Percentiles rank a stretch among this genome's conserved stretches.
These are phyloP conservation scores for Apophysomyces elegans DNA, from an alignment of 371 early-diverging fungal genomes.

Conservation along the genomic window DNA sequence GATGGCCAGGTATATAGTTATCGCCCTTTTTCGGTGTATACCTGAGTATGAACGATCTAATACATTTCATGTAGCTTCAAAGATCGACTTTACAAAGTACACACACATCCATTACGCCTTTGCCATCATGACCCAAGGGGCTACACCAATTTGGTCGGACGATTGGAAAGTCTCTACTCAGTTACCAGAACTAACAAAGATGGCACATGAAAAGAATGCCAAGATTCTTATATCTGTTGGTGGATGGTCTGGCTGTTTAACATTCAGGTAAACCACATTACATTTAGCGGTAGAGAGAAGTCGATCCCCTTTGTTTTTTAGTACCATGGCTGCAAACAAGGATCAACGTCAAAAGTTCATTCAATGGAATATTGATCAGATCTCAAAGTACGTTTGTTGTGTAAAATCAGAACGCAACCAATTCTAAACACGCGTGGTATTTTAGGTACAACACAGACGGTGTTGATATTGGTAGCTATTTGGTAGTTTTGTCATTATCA, in stretches of 20 bases:
- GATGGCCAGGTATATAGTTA: conserved; percentile 23
- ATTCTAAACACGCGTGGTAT: too few species aligned
- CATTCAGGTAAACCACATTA: conserved; percentile 49
- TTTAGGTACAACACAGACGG: conserved; percentile 37
- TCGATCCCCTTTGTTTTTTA: conserved; percentile 29
- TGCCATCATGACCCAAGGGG: conserved; percentile 34
- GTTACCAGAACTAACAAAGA: conserved; percentile 39
- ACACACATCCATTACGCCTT: conserved; percentile 67
- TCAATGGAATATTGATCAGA: conserved; percentile 39
- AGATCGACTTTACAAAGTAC: conserved; percentile 47
- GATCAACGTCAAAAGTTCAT: conserved; percentile 47
- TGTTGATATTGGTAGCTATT: conserved; percentile 39
- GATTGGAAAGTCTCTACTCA: conserved; percentile 18
- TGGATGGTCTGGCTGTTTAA: conserved; percentile 76
- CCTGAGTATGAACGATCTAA: not conserved
- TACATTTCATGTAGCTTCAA: conserved; percentile 23
- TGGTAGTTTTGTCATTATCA: not conserved
- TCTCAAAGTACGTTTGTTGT: conserved; percentile 17
- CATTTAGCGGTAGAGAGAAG: too few species aligned
- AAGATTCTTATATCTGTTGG: conserved; percentile 64
- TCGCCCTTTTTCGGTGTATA: not conserved
- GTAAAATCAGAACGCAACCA: too few species aligned
- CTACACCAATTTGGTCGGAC: conserved; percentile 41
- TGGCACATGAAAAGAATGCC: conserved; percentile 48
- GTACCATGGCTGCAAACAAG: conserved; percentile 42